Evolutionary conservation across 352 stramenopile species (phyloP).

Genomic region (Pythium pectinolyticum): DNA sequence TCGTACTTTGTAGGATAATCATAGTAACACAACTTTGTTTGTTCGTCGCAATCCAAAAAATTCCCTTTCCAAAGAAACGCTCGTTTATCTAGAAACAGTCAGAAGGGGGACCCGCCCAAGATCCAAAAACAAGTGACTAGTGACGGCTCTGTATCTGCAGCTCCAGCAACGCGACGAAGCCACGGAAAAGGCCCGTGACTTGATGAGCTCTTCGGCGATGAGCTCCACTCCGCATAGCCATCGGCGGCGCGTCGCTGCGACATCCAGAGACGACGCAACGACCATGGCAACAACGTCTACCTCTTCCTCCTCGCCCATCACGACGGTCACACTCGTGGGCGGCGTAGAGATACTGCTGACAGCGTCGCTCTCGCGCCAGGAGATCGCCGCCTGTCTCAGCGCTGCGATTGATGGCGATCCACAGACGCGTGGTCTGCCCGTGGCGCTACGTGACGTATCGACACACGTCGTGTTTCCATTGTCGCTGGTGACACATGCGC

Average conservation of each 20-base stretch:
- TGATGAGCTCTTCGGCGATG: not conserved
- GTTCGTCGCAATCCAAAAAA: not conserved
- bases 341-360: conserved; percentile 24
- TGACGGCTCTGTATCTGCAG: not conserved
- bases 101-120: not conserved
- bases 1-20: not conserved
- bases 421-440: too few relatives aligned
- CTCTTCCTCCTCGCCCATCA: not conserved
- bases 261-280: not conserved
- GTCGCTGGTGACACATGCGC: conserved; percentile 59
- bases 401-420: not conserved
- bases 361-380: conserved; percentile 7
- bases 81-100: not conserved
- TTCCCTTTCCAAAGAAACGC: conserved; percentile 7
- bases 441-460: conserved; percentile 34
- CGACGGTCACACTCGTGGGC: conserved; percentile 4
- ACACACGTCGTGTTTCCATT: conserved; percentile 61
- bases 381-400: conserved; percentile 17
- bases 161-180: not conserved
- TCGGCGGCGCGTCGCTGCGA: not conserved
- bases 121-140: conserved; percentile 4
- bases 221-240: not conserved
- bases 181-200: not conserved
- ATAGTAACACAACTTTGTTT: not conserved
- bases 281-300: not conserved